Conservation (phyloP, 2,329 filamentous ascomycete genomes). For the Huntiella moniliformis region DNA sequence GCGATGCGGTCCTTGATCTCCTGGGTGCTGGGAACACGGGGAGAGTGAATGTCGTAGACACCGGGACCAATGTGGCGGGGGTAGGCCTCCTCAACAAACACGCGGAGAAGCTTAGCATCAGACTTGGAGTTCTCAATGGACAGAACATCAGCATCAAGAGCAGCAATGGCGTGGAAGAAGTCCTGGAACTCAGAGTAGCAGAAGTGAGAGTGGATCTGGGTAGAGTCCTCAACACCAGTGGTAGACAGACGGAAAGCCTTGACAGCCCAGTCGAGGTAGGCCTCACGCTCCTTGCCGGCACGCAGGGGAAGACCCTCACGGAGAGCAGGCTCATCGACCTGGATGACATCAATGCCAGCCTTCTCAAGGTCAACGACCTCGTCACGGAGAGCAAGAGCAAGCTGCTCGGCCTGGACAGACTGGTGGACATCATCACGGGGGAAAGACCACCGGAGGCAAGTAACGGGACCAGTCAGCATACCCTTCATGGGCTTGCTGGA, state of each 20-base stretch:
- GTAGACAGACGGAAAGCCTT: constrained; percentile 95
- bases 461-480: constrained; percentile 98
- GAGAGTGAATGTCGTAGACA: constrained; percentile 99
- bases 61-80: constrained; percentile 95
- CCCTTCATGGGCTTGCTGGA: constrained; percentile 99
- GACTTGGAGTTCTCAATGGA: constrained; percentile 99
- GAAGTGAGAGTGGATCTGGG: constrained; percentile 99
- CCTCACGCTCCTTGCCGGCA: constrained; percentile 80
- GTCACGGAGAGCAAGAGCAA: constrained; percentile 92
- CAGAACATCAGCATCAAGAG: constrained; percentile 92
- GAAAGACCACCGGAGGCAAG: constrained; percentile 98
- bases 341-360: constrained; percentile 92
- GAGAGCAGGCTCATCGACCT: constrained; percentile 96
- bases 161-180: constrained; percentile 99
- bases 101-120: constrained; percentile 95
- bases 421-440: constrained; percentile 99
- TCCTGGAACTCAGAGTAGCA: constrained; percentile 99
- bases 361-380: constrained; percentile 97
- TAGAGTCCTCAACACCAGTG: constrained; percentile 80
- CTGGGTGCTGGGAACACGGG: constrained; percentile 88
- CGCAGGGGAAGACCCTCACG: constrained; percentile 98
- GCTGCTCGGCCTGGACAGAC: constrained; percentile 95
- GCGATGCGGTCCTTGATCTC: constrained; percentile 96
- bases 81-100: constrained; percentile 95
- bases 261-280: constrained; percentile 94